Evolutionary conservation across 768 basidiomycete genomes (phyloP).

Genomic region (Fomitopsis pulvina): DNA sequence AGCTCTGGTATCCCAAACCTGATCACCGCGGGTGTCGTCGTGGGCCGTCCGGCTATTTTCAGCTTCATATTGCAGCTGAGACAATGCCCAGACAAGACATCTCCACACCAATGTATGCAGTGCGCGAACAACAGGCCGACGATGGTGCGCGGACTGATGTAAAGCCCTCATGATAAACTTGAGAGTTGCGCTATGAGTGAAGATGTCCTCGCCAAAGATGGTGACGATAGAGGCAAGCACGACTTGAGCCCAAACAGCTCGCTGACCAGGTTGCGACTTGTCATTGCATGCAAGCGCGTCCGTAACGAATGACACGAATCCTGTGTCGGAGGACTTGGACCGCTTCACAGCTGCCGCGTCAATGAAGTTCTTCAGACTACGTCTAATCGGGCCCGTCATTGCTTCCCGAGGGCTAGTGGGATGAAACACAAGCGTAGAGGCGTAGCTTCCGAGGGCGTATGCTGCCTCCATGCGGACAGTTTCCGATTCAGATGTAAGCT

Average conservation of each 20-base stretch:
- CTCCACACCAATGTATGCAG: conserved; percentile 45
- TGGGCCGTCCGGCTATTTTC: background rate
- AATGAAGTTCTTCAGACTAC: background rate
- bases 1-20: conserved; percentile 14
- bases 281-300: background rate
- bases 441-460: background rate
- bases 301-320: background rate
- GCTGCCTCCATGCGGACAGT: background rate
- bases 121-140: conserved; percentile 27
- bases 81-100: conserved; percentile 51
- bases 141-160: conserved; percentile 26
- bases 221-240: conserved; percentile 41
- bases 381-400: background rate
- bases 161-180: conserved; percentile 34
- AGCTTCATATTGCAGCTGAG: conserved; percentile 24
- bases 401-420: too few species aligned
- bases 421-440: background rate
- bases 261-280: background rate
- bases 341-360: background rate
- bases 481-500: background rate
- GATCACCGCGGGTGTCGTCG: background rate
- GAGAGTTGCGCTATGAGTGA: conserved; percentile 31
- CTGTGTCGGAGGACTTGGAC: too few species aligned
- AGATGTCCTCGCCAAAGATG: conserved; percentile 38
- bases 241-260: conserved; percentile 38